Evolutionary conservation across 352 stramenopile genomes (phyloP), one percentile per base, ranked within the genome.

Genomic region (Globisporangium barbulae): DNA sequence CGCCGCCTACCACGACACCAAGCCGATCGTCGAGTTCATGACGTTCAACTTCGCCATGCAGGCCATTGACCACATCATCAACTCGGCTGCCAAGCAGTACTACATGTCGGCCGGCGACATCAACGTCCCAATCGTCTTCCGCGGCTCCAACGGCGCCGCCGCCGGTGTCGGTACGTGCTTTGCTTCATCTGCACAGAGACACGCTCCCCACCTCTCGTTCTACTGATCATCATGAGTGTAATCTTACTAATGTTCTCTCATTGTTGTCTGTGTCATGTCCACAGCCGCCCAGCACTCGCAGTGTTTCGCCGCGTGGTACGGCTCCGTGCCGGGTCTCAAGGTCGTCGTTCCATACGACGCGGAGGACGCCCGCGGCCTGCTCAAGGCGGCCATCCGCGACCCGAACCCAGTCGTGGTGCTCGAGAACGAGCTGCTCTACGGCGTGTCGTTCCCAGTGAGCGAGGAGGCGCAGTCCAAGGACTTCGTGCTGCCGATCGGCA

Each of bases 21-120:
- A 96, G 76, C 98, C 98, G 42, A 92, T 99, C 53, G 90, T 99
- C 25, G 98, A 99, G 87, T 99, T 99, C 80, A 99, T 99, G 98
- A 99, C 98, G 30, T 99, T 99, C 75, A 99, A 99, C 82, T 99
- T 99, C 78, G 96, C 96, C 63, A 98, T 99, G 94, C 97, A 99
- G 73, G 97, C 97, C 33, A 99, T 99, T 70, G 98, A 99, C 87
- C 98, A 99, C 75, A 98, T 99, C 71, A 90, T 99, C 56, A 99
- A 99, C 79, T 98, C 91, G 63, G 97, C 97, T n/a, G 98, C 98
- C 61, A 99, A 99, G 86, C 97, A 99, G 67, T 98, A 97, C 72
- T 99, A 99, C 89, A 99, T 99, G 98, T 98, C 83, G 61, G 97
- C 93, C 55, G 98, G 98, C 47, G 90, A 99, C 75, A 98, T 99